Evolutionary conservation across 2,329 filamentous ascomycete genomes (phyloP).

Genomic region (Esteya vermicola): DNA sequence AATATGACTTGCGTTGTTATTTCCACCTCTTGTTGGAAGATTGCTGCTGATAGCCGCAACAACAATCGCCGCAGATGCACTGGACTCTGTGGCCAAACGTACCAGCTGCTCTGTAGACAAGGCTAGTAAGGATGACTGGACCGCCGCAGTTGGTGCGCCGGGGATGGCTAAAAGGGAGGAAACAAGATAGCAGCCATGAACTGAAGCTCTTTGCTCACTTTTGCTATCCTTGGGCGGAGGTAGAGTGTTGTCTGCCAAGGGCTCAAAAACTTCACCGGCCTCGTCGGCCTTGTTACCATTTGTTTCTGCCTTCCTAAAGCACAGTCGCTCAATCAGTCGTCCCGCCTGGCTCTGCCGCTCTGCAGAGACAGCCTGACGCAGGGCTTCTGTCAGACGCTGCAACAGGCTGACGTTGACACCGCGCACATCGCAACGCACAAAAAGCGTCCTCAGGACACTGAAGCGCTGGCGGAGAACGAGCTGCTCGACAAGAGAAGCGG

Average conservation of each 20-base stretch:
- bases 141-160: conserved; percentile 51
- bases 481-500: conserved; percentile 58
- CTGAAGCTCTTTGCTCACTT: conserved; percentile 27
- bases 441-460: conserved; percentile 64
- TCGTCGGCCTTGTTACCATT: conserved; percentile 7
- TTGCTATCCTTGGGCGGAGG: conserved; percentile 7
- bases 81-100: conserved; percentile 45
- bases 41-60: conserved; percentile 27
- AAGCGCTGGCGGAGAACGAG: conserved; percentile 65
- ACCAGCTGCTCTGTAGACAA: conserved; percentile 42
- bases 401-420: conserved; percentile 26
- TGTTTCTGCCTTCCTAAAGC: conserved; percentile 24
- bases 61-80: conserved; percentile 34
- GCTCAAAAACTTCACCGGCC: not conserved
- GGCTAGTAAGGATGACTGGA: conserved; percentile 57
- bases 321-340: conserved; percentile 33
- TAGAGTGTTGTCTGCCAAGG: not conserved
- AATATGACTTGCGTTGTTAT: not conserved
- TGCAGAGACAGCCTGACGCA: conserved; percentile 20
- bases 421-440: conserved; percentile 68
- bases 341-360: conserved; percentile 23
- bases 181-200: conserved; percentile 69
- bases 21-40: not conserved
- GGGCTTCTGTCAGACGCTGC: conserved; percentile 34
- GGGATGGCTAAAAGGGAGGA: conserved; percentile 65